Evolutionary conservation across 441 rosid genomes (phyloP), one percentile per base, ranked within the genome.

Genomic region (Gossypium schwendimanii): DNA sequence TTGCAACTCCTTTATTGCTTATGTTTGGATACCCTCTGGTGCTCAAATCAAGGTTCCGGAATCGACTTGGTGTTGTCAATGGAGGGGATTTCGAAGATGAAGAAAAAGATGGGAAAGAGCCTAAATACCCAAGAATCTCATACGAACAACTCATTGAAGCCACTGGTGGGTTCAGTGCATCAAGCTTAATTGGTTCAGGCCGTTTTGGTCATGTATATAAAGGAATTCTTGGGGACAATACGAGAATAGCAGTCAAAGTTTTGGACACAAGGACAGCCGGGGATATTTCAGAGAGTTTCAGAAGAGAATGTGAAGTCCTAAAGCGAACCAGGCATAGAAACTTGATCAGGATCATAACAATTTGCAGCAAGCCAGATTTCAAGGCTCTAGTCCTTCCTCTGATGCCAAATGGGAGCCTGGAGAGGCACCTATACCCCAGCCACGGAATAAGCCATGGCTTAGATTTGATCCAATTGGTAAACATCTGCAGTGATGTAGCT

Each of bases 401-500:
- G 67, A 87, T 88, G 93, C 73, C 82, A 9, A 88, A 87, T 74
- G 91, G 91, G 20, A 88, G 89, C 85, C 76, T 88, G 36, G 93
- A 88, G 76, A 82, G 78, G 60, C 90, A 88, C 68, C 74, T 93
- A 23, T 87, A 89, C 41, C 92, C 88, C 0, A 77, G 77, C 63
- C 82, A 80, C 15, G 86, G 85, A 21, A 71, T 77, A 15, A 76
- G 65, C 5, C 75, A 57, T 17, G 73, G 68, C 5, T 66, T 91
- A 78, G 84, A 87, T 80, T 82, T 93, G 87, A 70, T 81, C 73
- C 98, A 91, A 76, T 50, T 91, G 72, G 91, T 87, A 47, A 81
- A 82, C 79, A 91, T 93, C 2, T 88, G 91, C 58, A 81, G 78
- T 7, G 93, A 91, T 81, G 98, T 93, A 3, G 94, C 98, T 0